These are phyloP conservation scores for Dendrobium nobile DNA, from an alignment of 106 monocot genomes.

Conservation along the genomic window DNA sequence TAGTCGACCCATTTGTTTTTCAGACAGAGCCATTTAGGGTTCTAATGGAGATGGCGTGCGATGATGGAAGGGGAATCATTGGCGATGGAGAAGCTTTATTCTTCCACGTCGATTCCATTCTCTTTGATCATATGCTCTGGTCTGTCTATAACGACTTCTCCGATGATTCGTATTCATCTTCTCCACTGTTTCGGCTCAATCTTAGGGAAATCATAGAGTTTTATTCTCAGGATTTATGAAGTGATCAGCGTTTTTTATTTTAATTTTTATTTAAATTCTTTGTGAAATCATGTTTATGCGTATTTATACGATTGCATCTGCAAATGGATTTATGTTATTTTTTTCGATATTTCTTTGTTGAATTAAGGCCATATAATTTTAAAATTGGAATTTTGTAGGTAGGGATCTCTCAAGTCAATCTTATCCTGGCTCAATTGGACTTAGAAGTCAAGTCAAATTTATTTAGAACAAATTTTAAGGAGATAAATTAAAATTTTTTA, in stretches of 20 bases:
- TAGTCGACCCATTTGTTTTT: constrained; percentile 51
- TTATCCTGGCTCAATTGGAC: too few relatives aligned
- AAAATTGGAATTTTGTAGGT: too few relatives aligned
- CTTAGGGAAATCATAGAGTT: constrained; percentile 75
- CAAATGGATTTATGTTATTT: not conserved
- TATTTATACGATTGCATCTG: not conserved
- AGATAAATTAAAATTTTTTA: too few relatives aligned
- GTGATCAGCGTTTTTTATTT: not conserved
- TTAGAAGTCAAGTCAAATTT: too few relatives aligned
- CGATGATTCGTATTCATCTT: constrained; percentile 12
- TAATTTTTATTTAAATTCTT: too few relatives aligned
- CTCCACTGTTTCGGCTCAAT: constrained; percentile 39
- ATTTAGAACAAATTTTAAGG: too few relatives aligned
- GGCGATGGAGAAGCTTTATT: constrained; percentile 30
- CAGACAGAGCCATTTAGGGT: constrained; percentile 49
- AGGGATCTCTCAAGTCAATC: too few relatives aligned
- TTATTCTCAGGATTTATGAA: constrained; percentile 48
- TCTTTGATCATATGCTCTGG: constrained; percentile 88
- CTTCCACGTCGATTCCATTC: constrained; percentile 56
- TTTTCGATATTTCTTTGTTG: too few relatives aligned
- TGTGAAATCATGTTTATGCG: not conserved
- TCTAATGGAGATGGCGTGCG: constrained; percentile 39
- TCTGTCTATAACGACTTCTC: constrained; percentile 34
- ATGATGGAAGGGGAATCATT: constrained; percentile 8
- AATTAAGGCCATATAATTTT: too few relatives aligned